Evolutionary conservation across 495 filamentous ascomycete genomes (phyloP).

Genomic region (Penicillium riverlandense): DNA sequence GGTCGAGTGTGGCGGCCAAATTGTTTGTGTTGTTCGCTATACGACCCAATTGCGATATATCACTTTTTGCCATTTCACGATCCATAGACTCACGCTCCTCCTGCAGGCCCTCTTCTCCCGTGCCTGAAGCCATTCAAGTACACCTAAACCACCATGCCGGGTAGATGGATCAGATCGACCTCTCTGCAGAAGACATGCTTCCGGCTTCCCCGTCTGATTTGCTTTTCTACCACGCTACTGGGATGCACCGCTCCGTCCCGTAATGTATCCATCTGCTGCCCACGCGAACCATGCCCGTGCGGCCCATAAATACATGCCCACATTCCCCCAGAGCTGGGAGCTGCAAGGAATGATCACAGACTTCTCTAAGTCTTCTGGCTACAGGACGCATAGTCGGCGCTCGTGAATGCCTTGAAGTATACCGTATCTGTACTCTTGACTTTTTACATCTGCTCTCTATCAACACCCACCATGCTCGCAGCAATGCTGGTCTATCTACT

Average conservation of each 20-base stretch:
- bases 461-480: constrained; percentile 9
- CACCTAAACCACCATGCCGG: constrained; percentile 14
- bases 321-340: neutral
- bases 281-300: constrained; percentile 4
- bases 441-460: neutral
- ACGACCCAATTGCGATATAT: neutral
- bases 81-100: too few relatives aligned
- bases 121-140: neutral
- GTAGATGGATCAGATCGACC: constrained; percentile 18
- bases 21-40: too few relatives aligned
- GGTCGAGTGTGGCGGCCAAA: too few relatives aligned
- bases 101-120: too few relatives aligned
- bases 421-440: constrained; percentile 1
- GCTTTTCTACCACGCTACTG: constrained; percentile 13
- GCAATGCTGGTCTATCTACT: constrained; percentile 15
- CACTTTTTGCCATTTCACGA: too few relatives aligned
- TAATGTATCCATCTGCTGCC: neutral
- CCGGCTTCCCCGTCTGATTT: constrained; percentile 7
- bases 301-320: constrained; percentile 7
- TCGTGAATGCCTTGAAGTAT: constrained; percentile 4
- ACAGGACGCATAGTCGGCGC: constrained; percentile 7
- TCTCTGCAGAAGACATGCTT: constrained; percentile 5
- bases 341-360: neutral
- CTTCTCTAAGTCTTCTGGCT: neutral
- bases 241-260: constrained; percentile 16